phyloP scores from a whole-genome alignment of 768 basidiomycete genomes.

The Pleurotus giganteus region DNA sequence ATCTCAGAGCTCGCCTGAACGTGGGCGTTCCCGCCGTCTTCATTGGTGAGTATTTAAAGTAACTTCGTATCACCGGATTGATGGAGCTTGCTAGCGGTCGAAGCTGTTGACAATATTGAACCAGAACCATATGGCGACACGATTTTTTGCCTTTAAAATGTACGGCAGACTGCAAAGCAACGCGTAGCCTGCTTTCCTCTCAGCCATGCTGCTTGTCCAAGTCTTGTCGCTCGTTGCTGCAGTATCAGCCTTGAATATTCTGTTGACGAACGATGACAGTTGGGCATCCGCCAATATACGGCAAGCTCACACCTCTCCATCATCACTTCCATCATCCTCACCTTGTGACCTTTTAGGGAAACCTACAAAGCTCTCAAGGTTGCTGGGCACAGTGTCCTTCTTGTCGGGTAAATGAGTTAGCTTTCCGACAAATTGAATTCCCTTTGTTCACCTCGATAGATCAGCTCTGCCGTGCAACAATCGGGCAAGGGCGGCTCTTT shows the following conservation, averaged over 20 bases:
- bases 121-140: background rate
- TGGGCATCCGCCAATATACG: conserved; percentile 33
- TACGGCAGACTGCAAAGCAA: no score
- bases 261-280: conserved; percentile 29
- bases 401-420: conserved; percentile 24
- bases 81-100: background rate
- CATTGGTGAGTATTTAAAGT: conserved; percentile 10
- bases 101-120: background rate
- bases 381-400: conserved; percentile 26
- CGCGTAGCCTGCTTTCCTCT: no score
- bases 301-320: conserved; percentile 10
- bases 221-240: conserved; percentile 2
- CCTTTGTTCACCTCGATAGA: background rate
- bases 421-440: no score
- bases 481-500: conserved; percentile 29
- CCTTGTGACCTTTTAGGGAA: conserved; percentile 16
- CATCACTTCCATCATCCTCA: background rate
- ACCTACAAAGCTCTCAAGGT: conserved; percentile 22
- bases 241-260: conserved; percentile 20
- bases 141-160: no score
- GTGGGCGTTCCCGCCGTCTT: background rate
- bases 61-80: background rate
- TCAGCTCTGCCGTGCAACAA: conserved; percentile 27
- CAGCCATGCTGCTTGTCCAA: background rate
- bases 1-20: background rate